These are phyloP conservation scores for Coffea eugenioides DNA, from an alignment of 257 asterid genomes.

Conservation along the genomic window DNA sequence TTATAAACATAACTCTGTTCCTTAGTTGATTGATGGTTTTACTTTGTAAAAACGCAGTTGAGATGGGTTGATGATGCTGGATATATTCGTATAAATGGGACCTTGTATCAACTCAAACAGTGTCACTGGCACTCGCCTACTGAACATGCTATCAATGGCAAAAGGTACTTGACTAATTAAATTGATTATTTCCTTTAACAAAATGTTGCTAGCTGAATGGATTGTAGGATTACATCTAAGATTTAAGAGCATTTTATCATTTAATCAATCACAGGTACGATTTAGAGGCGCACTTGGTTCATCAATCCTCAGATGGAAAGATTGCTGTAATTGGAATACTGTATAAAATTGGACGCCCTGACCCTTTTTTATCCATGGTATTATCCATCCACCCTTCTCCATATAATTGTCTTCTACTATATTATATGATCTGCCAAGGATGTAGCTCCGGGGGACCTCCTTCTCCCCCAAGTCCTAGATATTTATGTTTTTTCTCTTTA, in stretches of 20 bases:
- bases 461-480: too few relatives aligned
- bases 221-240: background rate
- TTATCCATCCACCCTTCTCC: too few relatives aligned
- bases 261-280: slow-evolving; percentile 40
- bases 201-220: background rate
- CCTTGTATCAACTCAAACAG: slow-evolving; percentile 47
- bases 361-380: slow-evolving; percentile 67
- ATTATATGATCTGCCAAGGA: too few relatives aligned
- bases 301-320: slow-evolving; percentile 44
- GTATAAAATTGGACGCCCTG: slow-evolving; percentile 60
- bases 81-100: slow-evolving; percentile 48
- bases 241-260: background rate
- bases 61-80: slow-evolving; percentile 60
- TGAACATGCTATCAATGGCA: slow-evolving; percentile 70
- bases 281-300: slow-evolving; percentile 74
- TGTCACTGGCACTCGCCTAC: slow-evolving; percentile 88
- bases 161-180: slow-evolving; percentile 31
- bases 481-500: too few relatives aligned
- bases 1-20: background rate
- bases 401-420: too few relatives aligned
- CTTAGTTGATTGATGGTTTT: background rate
- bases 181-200: background rate
- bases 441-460: too few relatives aligned
- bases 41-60: slow-evolving; percentile 35
- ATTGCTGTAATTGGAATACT: slow-evolving; percentile 65